Base-by-base conservation (phyloP, 2,329 filamentous ascomycete species). In the Gaeumannomyces tritici region DNA sequence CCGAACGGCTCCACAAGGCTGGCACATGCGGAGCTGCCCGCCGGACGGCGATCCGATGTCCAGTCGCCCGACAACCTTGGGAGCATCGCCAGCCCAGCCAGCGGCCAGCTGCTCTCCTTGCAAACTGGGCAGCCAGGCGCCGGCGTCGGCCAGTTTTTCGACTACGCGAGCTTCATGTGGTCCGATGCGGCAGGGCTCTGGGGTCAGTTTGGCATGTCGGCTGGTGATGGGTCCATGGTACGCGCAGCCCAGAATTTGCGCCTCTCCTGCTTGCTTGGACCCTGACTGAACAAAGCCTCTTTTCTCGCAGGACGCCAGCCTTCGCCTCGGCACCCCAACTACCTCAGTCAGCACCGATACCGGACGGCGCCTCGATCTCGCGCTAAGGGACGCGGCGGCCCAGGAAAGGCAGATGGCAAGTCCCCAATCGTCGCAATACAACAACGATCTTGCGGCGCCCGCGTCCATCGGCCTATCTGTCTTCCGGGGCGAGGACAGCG, bases 111-210 rank as follows among this genome's bases (percentile, higher is more conserved):
- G 55, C 26, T 24, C 42, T n/a, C 21, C 12, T 3, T 51, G 21
- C n/a, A 26, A 4, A 27, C 42, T 18, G 33, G 15, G 13, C 42
- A 11, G 15, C 28, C 51, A 26, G 15, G 28, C 26, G 28, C 59
- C 26, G 59, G 73, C 6, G 74, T 77, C 57, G 75, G 76, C 55
- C 73, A 80, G 65, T 71, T 77, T 24, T 80, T 79, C 64, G 77
- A 78, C 69, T 79, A 79, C 64, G 76, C 77, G 35, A 79, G 74
- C 66, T 80, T 80, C 68, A 77, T 79, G 75, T 80, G 77, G 78
- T 75, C 79, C 62, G 70, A 72, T 3, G 70, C 69, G 4, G 71
- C 69, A 4, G 71, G 74, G 58, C 69, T 72, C 57, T 74, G 72
- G 74, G 71, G 72, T 62, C 70, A 74, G 54, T 65, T 70, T 24